Conservation (phyloP, 352 stramenopile species). For the Discostella stelligera region DNA sequence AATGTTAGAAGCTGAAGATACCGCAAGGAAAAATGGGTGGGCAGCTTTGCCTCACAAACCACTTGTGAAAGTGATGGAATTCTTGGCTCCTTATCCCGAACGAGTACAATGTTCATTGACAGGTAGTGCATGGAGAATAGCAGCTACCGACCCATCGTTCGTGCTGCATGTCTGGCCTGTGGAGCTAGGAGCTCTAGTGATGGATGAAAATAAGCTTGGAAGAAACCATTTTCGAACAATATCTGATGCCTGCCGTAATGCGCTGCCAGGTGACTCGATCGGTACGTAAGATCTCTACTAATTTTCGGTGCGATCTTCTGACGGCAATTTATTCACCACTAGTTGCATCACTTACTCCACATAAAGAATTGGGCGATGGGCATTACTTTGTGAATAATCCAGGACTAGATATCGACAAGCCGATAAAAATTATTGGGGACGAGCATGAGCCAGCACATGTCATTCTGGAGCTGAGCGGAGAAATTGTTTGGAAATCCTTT, state of each 20-base stretch:
- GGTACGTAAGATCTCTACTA: conserved; percentile 43
- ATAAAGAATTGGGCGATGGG: conserved; percentile 81
- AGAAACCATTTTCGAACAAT: conserved; percentile 81
- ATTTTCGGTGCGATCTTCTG: conserved; percentile 16
- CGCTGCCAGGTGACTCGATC: conserved; percentile 85
- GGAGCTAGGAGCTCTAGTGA: conserved; percentile 71
- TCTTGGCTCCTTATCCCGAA: conserved; percentile 82
- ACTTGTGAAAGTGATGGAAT: conserved; percentile 87
- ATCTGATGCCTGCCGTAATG: conserved; percentile 76
- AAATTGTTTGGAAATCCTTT: conserved; percentile 70
- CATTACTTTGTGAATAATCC: conserved; percentile 85
- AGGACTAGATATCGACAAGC: conserved; percentile 70
- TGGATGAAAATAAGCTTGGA: conserved; percentile 72
- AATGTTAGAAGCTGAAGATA: conserved; percentile 87
- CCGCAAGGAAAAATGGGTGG: conserved; percentile 82
- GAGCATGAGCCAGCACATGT: conserved; percentile 82
- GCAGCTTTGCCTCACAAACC: conserved; percentile 82
- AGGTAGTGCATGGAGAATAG: conserved; percentile 76
- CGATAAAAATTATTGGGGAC: conserved; percentile 83
- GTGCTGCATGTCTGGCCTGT: conserved; percentile 79
- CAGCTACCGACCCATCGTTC: conserved; percentile 73
- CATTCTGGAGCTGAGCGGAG: conserved; percentile 83
- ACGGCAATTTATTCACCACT: conserved; percentile 5
- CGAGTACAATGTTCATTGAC: conserved; percentile 62
- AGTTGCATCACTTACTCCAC: conserved; percentile 9